Conservation (phyloP, 768 basidiomycete genomes). For the Boletus edulis region DNA sequence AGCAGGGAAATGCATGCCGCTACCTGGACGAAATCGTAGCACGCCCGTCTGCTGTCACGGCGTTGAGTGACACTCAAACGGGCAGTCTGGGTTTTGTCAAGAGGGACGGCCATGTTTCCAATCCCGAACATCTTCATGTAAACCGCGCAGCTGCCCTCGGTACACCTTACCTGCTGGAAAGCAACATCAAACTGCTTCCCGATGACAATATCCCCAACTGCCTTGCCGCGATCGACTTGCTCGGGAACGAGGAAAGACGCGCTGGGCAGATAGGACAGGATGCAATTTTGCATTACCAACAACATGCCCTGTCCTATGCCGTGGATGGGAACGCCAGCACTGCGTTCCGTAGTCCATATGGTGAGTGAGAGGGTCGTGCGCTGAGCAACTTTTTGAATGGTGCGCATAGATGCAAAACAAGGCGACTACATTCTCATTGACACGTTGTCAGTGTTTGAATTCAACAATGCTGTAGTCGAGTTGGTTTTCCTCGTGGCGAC, state of each 20-base stretch:
- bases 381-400: conserved; percentile 15
- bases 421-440: conserved; percentile 43
- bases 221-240: conserved; percentile 37
- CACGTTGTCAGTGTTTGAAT: conserved; percentile 28
- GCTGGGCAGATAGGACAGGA: conserved; percentile 33
- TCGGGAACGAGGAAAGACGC: conserved; percentile 40
- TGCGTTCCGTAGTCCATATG: conserved; percentile 46
- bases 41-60: background rate
- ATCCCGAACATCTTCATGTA: conserved; percentile 2
- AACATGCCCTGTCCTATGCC: conserved; percentile 48
- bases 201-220: conserved; percentile 21
- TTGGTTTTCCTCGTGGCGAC: conserved; percentile 37
- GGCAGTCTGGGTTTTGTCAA: conserved; percentile 8
- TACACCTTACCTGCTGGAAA: conserved; percentile 49
- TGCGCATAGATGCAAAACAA: conserved; percentile 16
- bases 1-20: conserved; percentile 44
- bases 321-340: conserved; percentile 53
- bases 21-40: conserved; percentile 39
- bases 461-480: conserved; percentile 22
- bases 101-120: background rate
- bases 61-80: background rate
- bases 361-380: conserved; percentile 34
- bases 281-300: conserved; percentile 37
- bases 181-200: conserved; percentile 48
- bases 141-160: conserved; percentile 42